Percentiles rank a stretch among this genome's conserved stretches.
Conservation (phyloP, 1,139 yeast species). For the Sugiyamaella japonica region DNA sequence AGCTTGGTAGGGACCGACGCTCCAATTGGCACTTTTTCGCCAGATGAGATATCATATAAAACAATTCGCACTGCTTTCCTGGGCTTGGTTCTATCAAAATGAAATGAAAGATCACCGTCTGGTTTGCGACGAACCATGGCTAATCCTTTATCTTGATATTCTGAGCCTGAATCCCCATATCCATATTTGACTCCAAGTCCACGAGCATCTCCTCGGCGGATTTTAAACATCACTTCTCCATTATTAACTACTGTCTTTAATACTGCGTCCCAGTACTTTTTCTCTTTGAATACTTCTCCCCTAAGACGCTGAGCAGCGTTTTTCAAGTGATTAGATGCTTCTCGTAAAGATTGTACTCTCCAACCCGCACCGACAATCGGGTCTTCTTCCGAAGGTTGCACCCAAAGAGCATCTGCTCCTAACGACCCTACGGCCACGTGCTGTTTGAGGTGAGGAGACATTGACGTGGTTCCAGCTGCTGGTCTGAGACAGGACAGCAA, state of each 20-base stretch:
- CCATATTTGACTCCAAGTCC: slow-evolving; percentile 85
- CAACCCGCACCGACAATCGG: slow-evolving; percentile 72
- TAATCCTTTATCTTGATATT: slow-evolving; percentile 68
- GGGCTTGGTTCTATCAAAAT: slow-evolving; percentile 36
- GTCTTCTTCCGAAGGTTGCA: slow-evolving; percentile 38
- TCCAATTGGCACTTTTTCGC: slow-evolving; percentile 32
- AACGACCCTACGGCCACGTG: slow-evolving; percentile 79
- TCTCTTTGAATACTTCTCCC: slow-evolving; percentile 61
- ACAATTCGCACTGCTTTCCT: slow-evolving; percentile 45
- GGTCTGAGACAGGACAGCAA: slow-evolving; percentile 81
- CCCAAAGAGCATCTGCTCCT: slow-evolving; percentile 55
- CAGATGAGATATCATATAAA: slow-evolving; percentile 31
- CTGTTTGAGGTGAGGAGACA: slow-evolving; percentile 83
- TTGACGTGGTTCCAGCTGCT: slow-evolving; percentile 79
- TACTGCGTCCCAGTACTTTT: slow-evolving; percentile 69
- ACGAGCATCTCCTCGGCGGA: slow-evolving; percentile 53
- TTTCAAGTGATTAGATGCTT: slow-evolving; percentile 54
- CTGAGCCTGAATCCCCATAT: slow-evolving; percentile 87
- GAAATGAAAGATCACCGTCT: slow-evolving; percentile 38
- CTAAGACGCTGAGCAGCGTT: slow-evolving; percentile 54
- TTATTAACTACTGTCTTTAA: slow-evolving; percentile 53
- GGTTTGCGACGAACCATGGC: slow-evolving; percentile 56
- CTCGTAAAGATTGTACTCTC: slow-evolving; percentile 70
- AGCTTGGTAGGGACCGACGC: slow-evolving; percentile 24
- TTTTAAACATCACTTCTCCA: slow-evolving; percentile 72